Percentiles rank a stretch among this genome's conserved stretches.
phyloP scores from a whole-genome alignment of 2,329 filamentous ascomycete genomes.

The Paecilomyces dactylethromorphus region DNA sequence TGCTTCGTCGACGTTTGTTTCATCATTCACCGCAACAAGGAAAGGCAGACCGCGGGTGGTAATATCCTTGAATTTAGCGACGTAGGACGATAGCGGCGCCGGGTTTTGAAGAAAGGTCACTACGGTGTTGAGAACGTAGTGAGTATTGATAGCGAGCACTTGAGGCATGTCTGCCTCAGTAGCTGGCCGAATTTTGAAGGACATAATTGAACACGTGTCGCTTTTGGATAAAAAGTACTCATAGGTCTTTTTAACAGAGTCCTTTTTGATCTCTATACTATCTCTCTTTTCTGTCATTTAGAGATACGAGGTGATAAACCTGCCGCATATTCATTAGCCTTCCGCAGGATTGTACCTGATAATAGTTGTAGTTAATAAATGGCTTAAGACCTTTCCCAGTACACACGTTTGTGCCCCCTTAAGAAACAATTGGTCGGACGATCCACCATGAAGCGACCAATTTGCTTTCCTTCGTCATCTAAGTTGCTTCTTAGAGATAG shows the following conservation, averaged over 20 bases:
- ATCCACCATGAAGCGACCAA: no score
- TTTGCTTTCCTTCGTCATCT: no score
- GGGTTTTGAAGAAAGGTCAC: slow-evolving; percentile 26
- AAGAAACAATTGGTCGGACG: no score
- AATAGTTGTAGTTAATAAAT: no score
- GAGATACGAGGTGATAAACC: background rate
- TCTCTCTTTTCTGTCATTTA: background rate
- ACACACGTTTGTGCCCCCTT: no score
- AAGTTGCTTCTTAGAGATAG: no score
- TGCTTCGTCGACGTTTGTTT: slow-evolving; percentile 1
- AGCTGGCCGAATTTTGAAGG: slow-evolving; percentile 22
- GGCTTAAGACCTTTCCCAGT: no score
- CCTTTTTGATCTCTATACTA: background rate
- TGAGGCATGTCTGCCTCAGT: slow-evolving; percentile 25
- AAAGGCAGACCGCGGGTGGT: slow-evolving; percentile 25
- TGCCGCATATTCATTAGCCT: background rate
- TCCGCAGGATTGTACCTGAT: no score
- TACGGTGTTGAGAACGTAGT: slow-evolving; percentile 33
- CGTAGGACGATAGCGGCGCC: slow-evolving; percentile 19
- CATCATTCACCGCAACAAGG: slow-evolving; percentile 25
- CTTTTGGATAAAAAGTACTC: background rate
- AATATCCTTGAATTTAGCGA: slow-evolving; percentile 20
- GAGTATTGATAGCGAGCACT: slow-evolving; percentile 26
- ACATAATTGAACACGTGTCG: background rate
- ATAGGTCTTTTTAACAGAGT: background rate